phyloP scores from a whole-genome alignment of 2,329 filamentous ascomycete species.

The Ophiostoma australiae region DNA sequence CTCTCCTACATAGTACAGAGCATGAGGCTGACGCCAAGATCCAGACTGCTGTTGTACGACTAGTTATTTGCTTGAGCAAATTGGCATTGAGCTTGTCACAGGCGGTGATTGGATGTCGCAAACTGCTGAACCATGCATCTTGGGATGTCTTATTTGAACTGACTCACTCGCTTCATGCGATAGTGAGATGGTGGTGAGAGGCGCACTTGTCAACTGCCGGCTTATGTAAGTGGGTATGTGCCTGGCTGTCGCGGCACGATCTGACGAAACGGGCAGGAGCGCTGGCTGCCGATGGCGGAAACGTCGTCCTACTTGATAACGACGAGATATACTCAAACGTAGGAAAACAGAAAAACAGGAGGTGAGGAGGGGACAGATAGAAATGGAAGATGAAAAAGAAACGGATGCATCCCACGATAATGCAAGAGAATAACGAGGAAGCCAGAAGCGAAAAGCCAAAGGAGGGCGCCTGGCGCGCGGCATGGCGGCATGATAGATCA shows the following conservation, averaged over 20 bases:
- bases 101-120: background rate
- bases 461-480: constrained; percentile 9
- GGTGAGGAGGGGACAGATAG: background rate
- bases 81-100: background rate
- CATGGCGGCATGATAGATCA: background rate
- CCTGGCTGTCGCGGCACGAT: background rate
- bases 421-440: background rate
- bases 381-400: background rate
- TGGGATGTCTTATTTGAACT: background rate
- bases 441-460: background rate
- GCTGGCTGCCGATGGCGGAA: background rate
- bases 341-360: background rate
- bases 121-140: background rate
- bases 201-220: background rate
- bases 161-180: constrained; percentile 4
- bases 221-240: background rate
- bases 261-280: background rate
- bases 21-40: constrained; percentile 26
- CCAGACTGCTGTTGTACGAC: background rate
- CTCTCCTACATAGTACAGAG: background rate
- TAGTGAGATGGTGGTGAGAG: background rate
- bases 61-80: background rate
- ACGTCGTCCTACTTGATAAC: background rate
- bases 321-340: background rate
- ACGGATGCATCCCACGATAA: background rate